phyloP scores from a whole-genome alignment of 177 flowering plant species.

The Telopea speciosissima region DNA sequence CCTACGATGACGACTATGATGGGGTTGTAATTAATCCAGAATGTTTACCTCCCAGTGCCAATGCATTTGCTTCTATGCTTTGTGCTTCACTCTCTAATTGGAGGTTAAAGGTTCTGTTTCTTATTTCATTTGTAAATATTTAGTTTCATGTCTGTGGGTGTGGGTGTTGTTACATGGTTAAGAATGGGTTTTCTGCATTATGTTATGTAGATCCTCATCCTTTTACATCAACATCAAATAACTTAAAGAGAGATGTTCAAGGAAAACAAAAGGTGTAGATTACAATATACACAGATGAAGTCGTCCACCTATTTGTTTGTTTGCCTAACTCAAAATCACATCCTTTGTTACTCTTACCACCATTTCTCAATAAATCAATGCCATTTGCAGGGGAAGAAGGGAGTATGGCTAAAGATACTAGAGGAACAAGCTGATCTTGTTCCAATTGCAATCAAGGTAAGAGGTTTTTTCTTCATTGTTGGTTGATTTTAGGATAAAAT shows the following conservation, averaged over 20 bases:
- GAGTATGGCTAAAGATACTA: slow-evolving; percentile 67
- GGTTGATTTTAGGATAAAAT: neutral
- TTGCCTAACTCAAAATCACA: neutral
- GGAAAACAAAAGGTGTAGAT: neutral
- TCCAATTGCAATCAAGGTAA: slow-evolving; percentile 70
- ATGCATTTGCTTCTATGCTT: slow-evolving; percentile 47
- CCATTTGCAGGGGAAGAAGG: slow-evolving; percentile 61
- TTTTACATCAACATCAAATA: too few relatives aligned
- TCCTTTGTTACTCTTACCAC: too few relatives aligned
- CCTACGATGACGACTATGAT: slow-evolving; percentile 60
- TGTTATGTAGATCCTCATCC: too few relatives aligned
- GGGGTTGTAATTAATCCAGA: slow-evolving; percentile 54
- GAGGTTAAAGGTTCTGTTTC: slow-evolving; percentile 50
- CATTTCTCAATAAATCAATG: neutral
- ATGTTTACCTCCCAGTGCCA: slow-evolving; percentile 47
- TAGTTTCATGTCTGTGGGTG: neutral
- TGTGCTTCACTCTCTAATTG: slow-evolving; percentile 49
- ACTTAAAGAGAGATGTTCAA: too few relatives aligned
- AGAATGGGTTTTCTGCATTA: too few relatives aligned
- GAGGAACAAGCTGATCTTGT: slow-evolving; percentile 57
- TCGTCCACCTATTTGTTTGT: neutral
- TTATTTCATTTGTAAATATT: neutral
- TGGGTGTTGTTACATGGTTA: neutral
- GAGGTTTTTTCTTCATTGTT: neutral
- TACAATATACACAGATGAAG: neutral